Evolutionary conservation across 495 filamentous ascomycete species (phyloP).

Genomic region (Xylaria palmicola): DNA sequence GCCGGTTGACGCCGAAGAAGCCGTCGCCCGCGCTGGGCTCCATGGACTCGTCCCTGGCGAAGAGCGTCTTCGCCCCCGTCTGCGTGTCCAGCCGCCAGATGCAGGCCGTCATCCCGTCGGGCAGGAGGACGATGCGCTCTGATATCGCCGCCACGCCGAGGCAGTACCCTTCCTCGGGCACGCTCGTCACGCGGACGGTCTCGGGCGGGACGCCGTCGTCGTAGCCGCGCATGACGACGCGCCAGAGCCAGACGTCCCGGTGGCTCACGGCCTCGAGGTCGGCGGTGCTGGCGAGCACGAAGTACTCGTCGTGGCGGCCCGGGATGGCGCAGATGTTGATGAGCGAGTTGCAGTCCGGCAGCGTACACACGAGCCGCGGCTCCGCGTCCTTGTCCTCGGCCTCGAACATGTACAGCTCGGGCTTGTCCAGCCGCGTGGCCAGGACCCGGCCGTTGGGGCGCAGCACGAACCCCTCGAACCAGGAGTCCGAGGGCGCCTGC

Average conservation of each 20-base stretch:
- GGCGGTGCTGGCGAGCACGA: conserved; percentile 21
- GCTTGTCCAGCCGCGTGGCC: conserved; percentile 28
- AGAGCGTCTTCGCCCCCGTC: conserved; percentile 18
- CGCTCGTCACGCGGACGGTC: conserved; percentile 18
- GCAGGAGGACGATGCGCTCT: conserved; percentile 25
- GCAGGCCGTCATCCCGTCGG: conserved; percentile 23
- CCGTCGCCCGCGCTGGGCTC: conserved; percentile 15
- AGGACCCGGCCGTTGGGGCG: conserved; percentile 31
- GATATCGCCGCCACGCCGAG: conserved; percentile 21
- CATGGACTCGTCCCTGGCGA: conserved; percentile 26
- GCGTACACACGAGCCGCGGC: conserved; percentile 24
- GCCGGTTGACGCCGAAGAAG: conserved; percentile 29
- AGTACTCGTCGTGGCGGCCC: conserved; percentile 25
- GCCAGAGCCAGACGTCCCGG: conserved; percentile 27
- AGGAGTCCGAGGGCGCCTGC: conserved; percentile 31
- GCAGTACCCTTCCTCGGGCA: conserved; percentile 20
- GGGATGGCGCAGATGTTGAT: conserved; percentile 28
- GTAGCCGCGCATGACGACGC: conserved; percentile 22
- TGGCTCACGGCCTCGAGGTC: conserved; percentile 23
- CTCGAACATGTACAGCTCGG: conserved; percentile 31
- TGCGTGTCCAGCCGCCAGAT: conserved; percentile 29
- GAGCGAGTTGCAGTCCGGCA: conserved; percentile 27
- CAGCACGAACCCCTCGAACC: conserved; percentile 31
- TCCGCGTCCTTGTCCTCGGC: conserved; percentile 24
- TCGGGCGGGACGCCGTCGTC: conserved; percentile 23